These are phyloP conservation scores for Phytophthora pinifolia DNA, from an alignment of 352 stramenopile genomes.

Conservation along the genomic window DNA sequence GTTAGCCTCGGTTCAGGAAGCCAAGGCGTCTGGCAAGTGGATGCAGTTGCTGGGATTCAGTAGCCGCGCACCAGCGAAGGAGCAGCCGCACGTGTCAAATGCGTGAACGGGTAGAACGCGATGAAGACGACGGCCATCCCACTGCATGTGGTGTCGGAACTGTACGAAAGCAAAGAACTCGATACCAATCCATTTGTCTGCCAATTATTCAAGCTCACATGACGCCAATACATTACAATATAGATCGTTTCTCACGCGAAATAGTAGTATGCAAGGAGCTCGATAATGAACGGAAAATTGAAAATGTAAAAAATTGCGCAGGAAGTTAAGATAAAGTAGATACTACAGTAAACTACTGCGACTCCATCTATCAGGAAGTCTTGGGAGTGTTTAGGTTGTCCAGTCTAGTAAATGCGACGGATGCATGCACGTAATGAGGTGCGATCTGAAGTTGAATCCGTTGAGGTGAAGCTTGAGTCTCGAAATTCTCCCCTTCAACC, in stretches of 20 bases:
- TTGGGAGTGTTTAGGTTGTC: no score
- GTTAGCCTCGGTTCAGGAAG: conserved; percentile 19
- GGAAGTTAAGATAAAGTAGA: no score
- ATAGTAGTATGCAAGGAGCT: no score
- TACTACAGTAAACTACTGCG: no score
- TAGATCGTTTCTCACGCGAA: no score
- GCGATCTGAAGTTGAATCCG: not conserved
- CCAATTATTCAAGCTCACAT: not conserved
- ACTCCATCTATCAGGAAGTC: no score
- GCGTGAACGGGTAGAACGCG: conserved; percentile 14
- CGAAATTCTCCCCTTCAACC: not conserved
- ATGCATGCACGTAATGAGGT: no score
- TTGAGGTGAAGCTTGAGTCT: not conserved
- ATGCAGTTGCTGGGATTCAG: conserved; percentile 19
- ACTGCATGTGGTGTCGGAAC: conserved; percentile 21
- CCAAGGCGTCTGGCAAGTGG: conserved; percentile 21
- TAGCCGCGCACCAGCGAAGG: conserved; percentile 8
- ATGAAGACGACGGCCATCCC: not conserved
- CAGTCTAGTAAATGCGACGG: no score
- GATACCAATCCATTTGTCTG: conserved; percentile 13
- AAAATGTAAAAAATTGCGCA: no score
- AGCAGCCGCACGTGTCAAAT: conserved; percentile 18
- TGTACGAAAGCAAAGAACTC: conserved; percentile 24
- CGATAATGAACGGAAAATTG: not conserved
- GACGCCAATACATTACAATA: not conserved